Percentiles rank a stretch among this genome's conserved stretches.
Evolutionary conservation across 2,329 filamentous ascomycete species (phyloP).

Genomic region (Fusarium domesticum): DNA sequence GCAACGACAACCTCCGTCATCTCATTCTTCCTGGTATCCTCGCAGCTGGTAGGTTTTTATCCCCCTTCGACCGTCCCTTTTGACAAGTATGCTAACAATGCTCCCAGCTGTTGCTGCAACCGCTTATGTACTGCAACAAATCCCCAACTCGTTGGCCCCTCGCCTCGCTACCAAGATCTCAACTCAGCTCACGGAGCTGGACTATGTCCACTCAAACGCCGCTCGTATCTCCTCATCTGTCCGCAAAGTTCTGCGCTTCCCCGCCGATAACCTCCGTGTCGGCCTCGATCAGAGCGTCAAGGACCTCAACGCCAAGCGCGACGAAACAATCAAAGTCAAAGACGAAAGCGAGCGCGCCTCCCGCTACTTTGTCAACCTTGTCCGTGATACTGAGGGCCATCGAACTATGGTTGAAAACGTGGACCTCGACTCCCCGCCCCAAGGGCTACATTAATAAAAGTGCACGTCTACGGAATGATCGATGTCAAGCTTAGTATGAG

Average conservation of each 20-base stretch:
- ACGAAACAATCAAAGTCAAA: slow-evolving; percentile 79
- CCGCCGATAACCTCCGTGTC: slow-evolving; percentile 80
- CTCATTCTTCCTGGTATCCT: slow-evolving; percentile 79
- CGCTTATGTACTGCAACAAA: slow-evolving; percentile 79
- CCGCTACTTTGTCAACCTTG: slow-evolving; percentile 87
- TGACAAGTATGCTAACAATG: slow-evolving; percentile 10
- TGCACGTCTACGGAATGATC: slow-evolving; percentile 1
- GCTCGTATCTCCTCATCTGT: slow-evolving; percentile 80
- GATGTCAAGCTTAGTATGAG: slow-evolving; percentile 6
- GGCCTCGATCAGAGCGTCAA: slow-evolving; percentile 83
- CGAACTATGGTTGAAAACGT: slow-evolving; percentile 49
- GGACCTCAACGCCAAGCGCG: slow-evolving; percentile 71
- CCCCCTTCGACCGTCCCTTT: neutral
- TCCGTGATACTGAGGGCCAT: slow-evolving; percentile 60
- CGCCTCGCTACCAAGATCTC: slow-evolving; percentile 84
- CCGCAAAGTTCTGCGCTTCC: slow-evolving; percentile 82
- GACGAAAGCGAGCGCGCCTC: slow-evolving; percentile 80
- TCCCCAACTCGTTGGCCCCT: slow-evolving; percentile 83
- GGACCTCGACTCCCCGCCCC: slow-evolving; percentile 54
- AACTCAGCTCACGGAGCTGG: slow-evolving; percentile 72
- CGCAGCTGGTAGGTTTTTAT: slow-evolving; percentile 64
- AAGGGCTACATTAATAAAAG: slow-evolving; percentile 30
- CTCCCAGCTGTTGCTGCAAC: slow-evolving; percentile 66
- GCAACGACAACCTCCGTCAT: slow-evolving; percentile 75
- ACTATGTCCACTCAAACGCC: slow-evolving; percentile 90